Evolutionary conservation across 1,284 basidiomycete genomes (phyloP), one percentile per base, ranked within the genome.

Genomic region (Ceratobasidium sp.): DNA sequence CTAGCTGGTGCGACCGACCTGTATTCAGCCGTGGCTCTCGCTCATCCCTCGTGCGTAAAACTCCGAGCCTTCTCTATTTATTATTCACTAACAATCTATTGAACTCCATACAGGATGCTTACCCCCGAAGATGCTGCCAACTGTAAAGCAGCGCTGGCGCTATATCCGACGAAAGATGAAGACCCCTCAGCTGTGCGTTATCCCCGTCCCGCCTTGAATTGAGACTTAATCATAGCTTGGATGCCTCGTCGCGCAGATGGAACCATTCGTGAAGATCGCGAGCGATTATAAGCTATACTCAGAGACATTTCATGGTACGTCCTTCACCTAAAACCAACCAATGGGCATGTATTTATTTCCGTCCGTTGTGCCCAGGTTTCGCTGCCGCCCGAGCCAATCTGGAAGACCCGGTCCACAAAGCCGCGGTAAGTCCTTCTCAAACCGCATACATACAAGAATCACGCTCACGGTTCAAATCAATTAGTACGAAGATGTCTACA

Each of bases 401-500:
- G 35, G 41, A 57, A 7, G 64, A 69, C 46, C 67, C 55, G 11
- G 41, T 49, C 9, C 46, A 70, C 44, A 70, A 70, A 18, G 67
- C 67, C n/a, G 67, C 54, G 28, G 67, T 59, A 26, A 50, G 67
- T 49, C 7, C 14, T 49, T 8, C n/a, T 50, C 26, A 16, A 38
- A 16, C 35, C 11, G 35, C 11, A 11, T 11, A 11, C 6, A 30
- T 43, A 57, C 9, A 13, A 23, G 2, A 13, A 35, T 57, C n/a
- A n/a, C n/a, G 46, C 54, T 59, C 0, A 70, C 13, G 1, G 41
- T 16, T 70, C 47, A 11, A 7, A 11, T 18, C 1, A 8, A 13
- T 32, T 35, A 70, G 55, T 70, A 70, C 41, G 67, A 70, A 38
- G 67, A 70, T 38, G 67, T 70, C 5, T 70, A 58, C 30, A 0